Evolutionary conservation across 148 eudicot genomes (phyloP).

Genomic region (Talinum fruticosum): DNA sequence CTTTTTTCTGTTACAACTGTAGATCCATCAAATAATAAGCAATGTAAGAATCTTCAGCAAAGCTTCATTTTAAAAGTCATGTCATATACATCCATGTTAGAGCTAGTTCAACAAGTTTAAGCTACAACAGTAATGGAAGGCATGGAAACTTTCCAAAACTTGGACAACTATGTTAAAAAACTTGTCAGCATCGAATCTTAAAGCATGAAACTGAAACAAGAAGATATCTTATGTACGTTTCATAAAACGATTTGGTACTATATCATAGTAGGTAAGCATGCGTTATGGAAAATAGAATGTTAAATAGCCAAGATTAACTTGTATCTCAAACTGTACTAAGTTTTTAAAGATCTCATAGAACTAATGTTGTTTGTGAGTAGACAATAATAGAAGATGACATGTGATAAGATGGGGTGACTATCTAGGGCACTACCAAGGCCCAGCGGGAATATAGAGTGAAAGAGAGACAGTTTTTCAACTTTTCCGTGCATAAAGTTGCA

Average conservation of each 20-base stretch:
- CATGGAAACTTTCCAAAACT: neutral
- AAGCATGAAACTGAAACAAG: neutral
- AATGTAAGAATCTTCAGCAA: neutral
- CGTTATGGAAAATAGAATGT: neutral
- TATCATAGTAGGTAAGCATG: neutral
- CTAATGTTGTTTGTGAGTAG: neutral
- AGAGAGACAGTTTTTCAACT: neutral
- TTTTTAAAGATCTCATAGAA: neutral
- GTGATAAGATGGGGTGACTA: neutral
- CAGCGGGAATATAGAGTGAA: neutral
- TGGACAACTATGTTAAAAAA: neutral
- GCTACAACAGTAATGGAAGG: neutral
- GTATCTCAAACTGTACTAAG: neutral
- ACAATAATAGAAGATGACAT: neutral
- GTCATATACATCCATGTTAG: neutral
- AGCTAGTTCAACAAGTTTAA: too few relatives aligned
- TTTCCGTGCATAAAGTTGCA: neutral
- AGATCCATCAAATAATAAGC: neutral
- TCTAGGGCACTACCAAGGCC: neutral
- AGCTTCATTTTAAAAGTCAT: neutral
- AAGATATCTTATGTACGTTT: neutral
- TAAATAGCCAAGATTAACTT: neutral
- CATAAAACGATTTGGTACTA: too few relatives aligned
- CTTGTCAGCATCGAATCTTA: neutral
- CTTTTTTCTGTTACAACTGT: neutral